phyloP scores from a whole-genome alignment of 2,329 filamentous ascomycete genomes.

The Colletotrichum falcatum region DNA sequence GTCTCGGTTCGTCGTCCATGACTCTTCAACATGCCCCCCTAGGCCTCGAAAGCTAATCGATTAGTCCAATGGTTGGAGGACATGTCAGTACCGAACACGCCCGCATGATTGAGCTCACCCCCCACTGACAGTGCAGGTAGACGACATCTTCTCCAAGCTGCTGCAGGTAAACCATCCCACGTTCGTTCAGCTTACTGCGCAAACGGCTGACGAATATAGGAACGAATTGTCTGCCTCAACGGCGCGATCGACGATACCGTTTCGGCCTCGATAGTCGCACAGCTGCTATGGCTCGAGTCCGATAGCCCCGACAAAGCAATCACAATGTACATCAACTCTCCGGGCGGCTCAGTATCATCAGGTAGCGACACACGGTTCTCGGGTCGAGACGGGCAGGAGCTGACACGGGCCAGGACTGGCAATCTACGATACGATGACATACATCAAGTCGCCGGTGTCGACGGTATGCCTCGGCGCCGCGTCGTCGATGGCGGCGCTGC shows the following conservation, averaged over 20 bases:
- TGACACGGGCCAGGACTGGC: constrained; percentile 67
- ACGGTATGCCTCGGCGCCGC: constrained; percentile 97
- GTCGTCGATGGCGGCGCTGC: constrained; percentile 91
- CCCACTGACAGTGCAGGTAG: constrained; percentile 55
- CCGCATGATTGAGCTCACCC: constrained; percentile 39
- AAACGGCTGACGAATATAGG: constrained; percentile 59
- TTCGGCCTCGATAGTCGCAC: constrained; percentile 93
- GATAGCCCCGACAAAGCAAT: constrained; percentile 96
- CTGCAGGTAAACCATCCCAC: constrained; percentile 68
- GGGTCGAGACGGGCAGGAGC: background rate
- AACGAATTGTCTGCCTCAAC: constrained; percentile 95
- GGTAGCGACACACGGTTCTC: constrained; percentile 52
- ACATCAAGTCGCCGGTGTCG: constrained; percentile 91
- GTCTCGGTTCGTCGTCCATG: constrained; percentile 57
- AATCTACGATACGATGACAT: constrained; percentile 99
- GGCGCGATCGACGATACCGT: constrained; percentile 90
- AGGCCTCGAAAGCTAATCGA: constrained; percentile 44
- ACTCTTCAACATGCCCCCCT: background rate
- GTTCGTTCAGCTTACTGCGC: constrained; percentile 1
- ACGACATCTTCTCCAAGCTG: constrained; percentile 85
- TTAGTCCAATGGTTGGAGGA: constrained; percentile 81
- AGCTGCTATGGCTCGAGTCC: constrained; percentile 97
- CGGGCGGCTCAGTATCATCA: constrained; percentile 88
- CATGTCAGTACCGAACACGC: constrained; percentile 66
- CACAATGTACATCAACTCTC: constrained; percentile 97